A percentile compares a stretch with the other conserved stretches of the same genome.
These are phyloP conservation scores for Teunomyces kruisii DNA, from an alignment of 805 yeast species.

Conservation along the genomic window DNA sequence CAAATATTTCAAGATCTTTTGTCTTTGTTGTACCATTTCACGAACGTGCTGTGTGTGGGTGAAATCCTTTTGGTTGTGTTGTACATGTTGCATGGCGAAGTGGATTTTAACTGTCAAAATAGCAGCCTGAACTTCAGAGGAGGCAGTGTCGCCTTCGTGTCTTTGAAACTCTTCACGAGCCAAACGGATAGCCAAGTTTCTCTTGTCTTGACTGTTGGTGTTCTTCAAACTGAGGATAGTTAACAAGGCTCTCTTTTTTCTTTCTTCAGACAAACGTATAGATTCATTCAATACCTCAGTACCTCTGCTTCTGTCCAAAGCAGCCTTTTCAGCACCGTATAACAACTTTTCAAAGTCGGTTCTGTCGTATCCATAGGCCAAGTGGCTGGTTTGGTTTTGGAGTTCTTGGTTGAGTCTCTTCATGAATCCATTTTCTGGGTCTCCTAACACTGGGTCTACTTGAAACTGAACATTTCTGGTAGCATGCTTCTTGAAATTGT, in stretches of 20 bases:
- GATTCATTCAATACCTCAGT: constrained; percentile 32
- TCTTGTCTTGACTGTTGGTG: constrained; percentile 56
- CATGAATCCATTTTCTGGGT: constrained; percentile 62
- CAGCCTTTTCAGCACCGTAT: constrained; percentile 73
- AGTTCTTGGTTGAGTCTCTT: constrained; percentile 64
- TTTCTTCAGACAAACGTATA: constrained; percentile 39
- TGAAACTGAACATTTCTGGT: constrained; percentile 30
- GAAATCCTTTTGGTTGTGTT: constrained; percentile 68
- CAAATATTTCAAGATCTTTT: constrained; percentile 75
- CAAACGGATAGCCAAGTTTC: constrained; percentile 55
- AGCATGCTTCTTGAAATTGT: constrained; percentile 41
- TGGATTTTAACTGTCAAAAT: constrained; percentile 78
- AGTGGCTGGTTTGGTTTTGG: constrained; percentile 57
- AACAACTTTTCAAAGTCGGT: constrained; percentile 73
- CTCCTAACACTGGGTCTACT: constrained; percentile 86
- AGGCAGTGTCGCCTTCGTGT: constrained; percentile 88
- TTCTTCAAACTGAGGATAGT: constrained; percentile 77
- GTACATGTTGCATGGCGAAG: constrained; percentile 70
- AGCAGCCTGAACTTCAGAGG: constrained; percentile 96
- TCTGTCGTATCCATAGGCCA: constrained; percentile 58
- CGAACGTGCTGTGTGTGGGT: constrained; percentile 69
- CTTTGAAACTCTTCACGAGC: constrained; percentile 83
- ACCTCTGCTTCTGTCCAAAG: constrained; percentile 35
- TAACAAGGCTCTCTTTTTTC: constrained; percentile 63
- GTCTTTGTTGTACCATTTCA: constrained; percentile 87